Base-by-base conservation (phyloP, 2,329 filamentous ascomycete genomes). In the Paecilomyces sp. region DNA sequence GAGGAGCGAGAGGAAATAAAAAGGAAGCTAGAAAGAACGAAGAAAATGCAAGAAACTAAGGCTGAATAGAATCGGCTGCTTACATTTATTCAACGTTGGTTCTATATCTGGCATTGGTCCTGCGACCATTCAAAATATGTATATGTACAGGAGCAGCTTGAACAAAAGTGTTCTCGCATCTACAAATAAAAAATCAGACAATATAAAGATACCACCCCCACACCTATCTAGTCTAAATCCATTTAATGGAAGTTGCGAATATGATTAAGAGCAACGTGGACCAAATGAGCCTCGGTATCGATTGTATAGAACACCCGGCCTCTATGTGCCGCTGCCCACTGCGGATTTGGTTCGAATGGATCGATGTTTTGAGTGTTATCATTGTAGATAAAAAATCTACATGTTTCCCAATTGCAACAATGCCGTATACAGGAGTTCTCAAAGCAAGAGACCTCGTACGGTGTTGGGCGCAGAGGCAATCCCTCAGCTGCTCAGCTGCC, bases 11-110 rank as follows among this genome's bases (percentile, higher is more conserved):
- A 25, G 30, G 2, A 18, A 53, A 53, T 6, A 60, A 71, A 68
- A 69, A 62, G 62, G 63, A 57, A 68, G 31, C 30, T 55, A 61
- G 66, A 65, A 24, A 33, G 54, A 50, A 33, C 41, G 56, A 22
- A 54, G 68, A 18, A 22, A 47, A 47, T 22, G n/a, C n/a, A 47
- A 18, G 18, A 47, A 47, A 41, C 3, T 15, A 41, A 41, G 15
- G 13, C 15, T 15, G 6, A 6, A 41, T 15, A 41, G 15, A 15
- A 41, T 11, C 25, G 31, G 11, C 11, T 11, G 31, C 31, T 33
- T 33, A 33, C 1, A 33, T 33, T 18, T n/a, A 7, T 8, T n/a
- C 36, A 41, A 41, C 5, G 13, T n/a, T 5, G 2, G 2, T 15
- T 18, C n/a, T 3, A 6, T n/a, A 41, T n/a, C n/a, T 15, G n/a